A percentile compares a stretch with the other conserved stretches of the same genome.
Conservation (phyloP, 257 asterid genomes). For the Fraxinus quadrangulata region DNA sequence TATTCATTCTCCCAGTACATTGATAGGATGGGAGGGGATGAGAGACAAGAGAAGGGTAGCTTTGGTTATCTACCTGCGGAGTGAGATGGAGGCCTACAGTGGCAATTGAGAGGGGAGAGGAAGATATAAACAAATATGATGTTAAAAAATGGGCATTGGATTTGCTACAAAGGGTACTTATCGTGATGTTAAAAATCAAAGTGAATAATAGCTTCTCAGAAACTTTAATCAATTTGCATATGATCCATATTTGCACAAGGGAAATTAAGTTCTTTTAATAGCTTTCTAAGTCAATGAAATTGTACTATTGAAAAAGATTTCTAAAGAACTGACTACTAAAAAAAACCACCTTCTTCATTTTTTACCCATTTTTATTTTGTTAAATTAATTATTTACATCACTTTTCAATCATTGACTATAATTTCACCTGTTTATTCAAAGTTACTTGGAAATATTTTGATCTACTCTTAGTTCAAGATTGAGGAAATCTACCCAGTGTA, state of each 20-base stretch:
- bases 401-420: not conserved
- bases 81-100: not conserved
- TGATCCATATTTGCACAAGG: not conserved
- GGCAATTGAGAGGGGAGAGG: not conserved
- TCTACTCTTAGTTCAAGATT: not conserved
- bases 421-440: not conserved
- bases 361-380: not conserved
- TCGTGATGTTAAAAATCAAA: too few species aligned
- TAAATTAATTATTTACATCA: not conserved
- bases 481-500: not conserved
- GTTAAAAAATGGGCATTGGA: too few species aligned
- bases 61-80: not conserved
- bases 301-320: not conserved
- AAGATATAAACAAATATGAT: not conserved
- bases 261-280: too few species aligned
- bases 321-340: not conserved
- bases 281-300: not conserved
- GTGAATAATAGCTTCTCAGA: constrained; percentile 6
- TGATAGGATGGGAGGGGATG: not conserved
- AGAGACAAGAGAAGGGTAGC: not conserved
- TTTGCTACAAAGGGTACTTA: too few species aligned
- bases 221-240: not conserved
- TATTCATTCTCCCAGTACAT: not conserved
- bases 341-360: not conserved
- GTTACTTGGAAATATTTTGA: not conserved